These are phyloP conservation scores for Fusarium ramigenum DNA, from an alignment of 2,329 filamentous ascomycete genomes.

Conservation along the genomic window DNA sequence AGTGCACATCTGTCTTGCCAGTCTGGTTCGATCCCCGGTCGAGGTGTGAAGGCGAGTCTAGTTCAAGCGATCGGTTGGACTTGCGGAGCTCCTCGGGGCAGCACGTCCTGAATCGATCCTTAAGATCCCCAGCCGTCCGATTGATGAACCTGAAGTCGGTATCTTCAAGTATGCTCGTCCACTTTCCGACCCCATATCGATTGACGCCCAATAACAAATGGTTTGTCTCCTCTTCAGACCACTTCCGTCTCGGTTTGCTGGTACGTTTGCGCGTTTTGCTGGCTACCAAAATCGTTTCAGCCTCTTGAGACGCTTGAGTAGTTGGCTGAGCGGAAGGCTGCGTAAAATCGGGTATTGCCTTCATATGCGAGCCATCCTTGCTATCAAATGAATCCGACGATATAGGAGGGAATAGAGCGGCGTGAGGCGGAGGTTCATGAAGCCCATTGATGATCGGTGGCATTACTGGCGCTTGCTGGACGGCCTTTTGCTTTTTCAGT, in stretches of 20 bases:
- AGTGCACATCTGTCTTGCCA: constrained; percentile 59
- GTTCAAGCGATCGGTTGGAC: constrained; percentile 46
- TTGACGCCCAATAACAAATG: constrained; percentile 69
- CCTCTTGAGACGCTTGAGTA: constrained; percentile 45
- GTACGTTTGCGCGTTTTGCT: constrained; percentile 62
- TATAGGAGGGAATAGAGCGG: constrained; percentile 71
- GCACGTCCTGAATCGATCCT: constrained; percentile 73
- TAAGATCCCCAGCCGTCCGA: constrained; percentile 69
- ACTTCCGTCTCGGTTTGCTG: constrained; percentile 68
- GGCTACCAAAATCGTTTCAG: constrained; percentile 41
- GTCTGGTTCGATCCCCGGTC: constrained; percentile 48
- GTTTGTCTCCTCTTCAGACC: constrained; percentile 72
- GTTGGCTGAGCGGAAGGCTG: constrained; percentile 34
- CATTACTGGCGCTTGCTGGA: constrained; percentile 61
- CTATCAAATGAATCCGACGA: constrained; percentile 64
- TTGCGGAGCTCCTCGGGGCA: constrained; percentile 68
- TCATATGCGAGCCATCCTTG: constrained; percentile 55
- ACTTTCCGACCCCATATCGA: constrained; percentile 71
- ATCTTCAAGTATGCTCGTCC: constrained; percentile 72
- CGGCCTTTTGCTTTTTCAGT: constrained; percentile 70
- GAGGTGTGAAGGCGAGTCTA: constrained; percentile 35
- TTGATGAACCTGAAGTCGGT: constrained; percentile 68
- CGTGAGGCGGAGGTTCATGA: constrained; percentile 68
- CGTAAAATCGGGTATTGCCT: constrained; percentile 55
- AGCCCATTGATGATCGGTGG: constrained; percentile 74